Evolutionary conservation across 768 basidiomycete species (phyloP), one percentile per base, ranked within the genome.

Genomic region (Naganishia antarctica): DNA sequence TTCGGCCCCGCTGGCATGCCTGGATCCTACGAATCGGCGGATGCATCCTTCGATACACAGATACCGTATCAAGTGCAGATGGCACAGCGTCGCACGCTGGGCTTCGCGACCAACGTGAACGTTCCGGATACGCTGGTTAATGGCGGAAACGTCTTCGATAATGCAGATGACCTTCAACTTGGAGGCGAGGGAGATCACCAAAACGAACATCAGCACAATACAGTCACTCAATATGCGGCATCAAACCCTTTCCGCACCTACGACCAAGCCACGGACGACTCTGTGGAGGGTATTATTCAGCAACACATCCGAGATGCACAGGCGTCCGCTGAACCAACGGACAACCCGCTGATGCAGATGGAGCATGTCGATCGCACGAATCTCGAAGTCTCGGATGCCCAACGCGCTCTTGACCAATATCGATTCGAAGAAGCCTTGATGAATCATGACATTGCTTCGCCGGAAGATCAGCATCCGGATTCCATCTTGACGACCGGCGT

Each of bases 41-140:
- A 60, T 45, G 26, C 41, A 9, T 31, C 50, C 13, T 66, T 66
- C 23, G 48, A 60, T n/a, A 66, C 60, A 3, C 65, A 66, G 48
- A 32, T 61, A 21, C 65, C 65, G 4, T 66, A 66, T 31, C 65
- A 66, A 34, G 41, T 61, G 12, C 65, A 66, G 40, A 66, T 66
- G 37, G 60, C 60, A 5, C 46, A 51, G 47, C 26, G 48, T 48
- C 60, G 48, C 9, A n/a, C 26, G 18, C 29, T 49, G 13, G 44
- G 58, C 28, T 31, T 44, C 21, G 50, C 31, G 13, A 47, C 15
- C 37, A 50, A 41, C 29, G 51, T 13, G n/a, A 44, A n/a, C 31
- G 57, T 25, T n/a, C 34, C 49, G 4, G 63, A 23, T n/a, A 32
- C 40, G 53, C 23, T 58, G 26, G 57, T 44, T 8, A 53, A 50